Base-by-base conservation (phyloP, 495 filamentous ascomycete species). In the Aspergillus conjunctus region DNA sequence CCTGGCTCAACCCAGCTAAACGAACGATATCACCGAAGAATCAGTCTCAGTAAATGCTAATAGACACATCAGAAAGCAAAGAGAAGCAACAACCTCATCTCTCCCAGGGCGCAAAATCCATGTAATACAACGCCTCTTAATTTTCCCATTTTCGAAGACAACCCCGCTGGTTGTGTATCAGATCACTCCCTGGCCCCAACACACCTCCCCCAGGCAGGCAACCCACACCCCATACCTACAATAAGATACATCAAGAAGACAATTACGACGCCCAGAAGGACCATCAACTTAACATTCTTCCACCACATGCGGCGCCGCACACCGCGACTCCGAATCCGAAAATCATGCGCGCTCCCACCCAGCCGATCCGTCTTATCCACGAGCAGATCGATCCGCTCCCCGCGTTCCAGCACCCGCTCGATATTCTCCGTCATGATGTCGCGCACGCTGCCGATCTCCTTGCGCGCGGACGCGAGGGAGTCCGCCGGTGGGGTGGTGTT, bases 381-480 rank as follows among this genome's bases (percentile, higher is more conserved):
- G 56, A 99, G 79, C 69, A 97, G 69, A 80, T 97, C 92, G 65
- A 99, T 97, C 64, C 93, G 82, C 81, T 97, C 94, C 17, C 94
- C 94, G 3, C 94, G 79, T 83, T 99, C 94, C 50, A 99, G 73
- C 66, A 99, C 85, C 56, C 92, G 81, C 84, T 99, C 94, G 65
- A 99, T 99, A 75, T 98, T 99, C 79, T 95, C 86, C 55, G 93
- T 97, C 94, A 99, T 99, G 70, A 99, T 96, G 32, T 92, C 92
- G 48, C 89, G 80, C 44, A 96, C 94, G 62, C 89, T 91, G 57
- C 96, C 92, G 66, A 99, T 97, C 78, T 98, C 95, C 30, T 82
- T 79, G 70, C 90, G 88, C 32, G 88, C 93, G 55, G 89, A 92
- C 39, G 82, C 78, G 18, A 98, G 86, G 55, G 94, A 92, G 77